Conservation (phyloP, 169 alveolate species). For the Fabrea salina region DNA sequence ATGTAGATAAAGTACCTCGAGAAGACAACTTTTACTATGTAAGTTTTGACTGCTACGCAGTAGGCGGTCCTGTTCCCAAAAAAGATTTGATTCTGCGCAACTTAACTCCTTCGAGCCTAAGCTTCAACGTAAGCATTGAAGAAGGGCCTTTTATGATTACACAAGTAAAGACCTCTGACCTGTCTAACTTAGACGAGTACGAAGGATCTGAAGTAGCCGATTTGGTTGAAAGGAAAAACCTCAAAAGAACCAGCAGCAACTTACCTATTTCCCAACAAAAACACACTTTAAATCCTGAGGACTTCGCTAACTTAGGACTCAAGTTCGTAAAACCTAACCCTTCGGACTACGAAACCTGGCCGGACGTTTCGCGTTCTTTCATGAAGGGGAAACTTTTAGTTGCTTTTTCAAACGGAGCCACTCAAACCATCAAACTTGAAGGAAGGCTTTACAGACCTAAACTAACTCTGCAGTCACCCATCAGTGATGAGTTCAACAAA, state of each 20-base stretch:
- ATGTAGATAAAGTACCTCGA: constrained; percentile 19
- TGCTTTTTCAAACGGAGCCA: background rate
- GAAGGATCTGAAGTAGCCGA: constrained; percentile 28
- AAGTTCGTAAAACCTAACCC: constrained; percentile 16
- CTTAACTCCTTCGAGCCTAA: background rate
- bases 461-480: background rate
- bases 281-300: constrained; percentile 18
- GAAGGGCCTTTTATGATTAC: constrained; percentile 27
- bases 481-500: constrained; percentile 10
- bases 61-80: background rate
- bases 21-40: constrained; percentile 1
- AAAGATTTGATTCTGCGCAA: background rate
- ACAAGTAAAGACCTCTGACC: background rate
- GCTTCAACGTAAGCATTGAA: background rate
- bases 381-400: background rate
- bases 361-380: background rate
- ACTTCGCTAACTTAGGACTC: background rate
- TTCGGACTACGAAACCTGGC: constrained; percentile 23
- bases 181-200: background rate
- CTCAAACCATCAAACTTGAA: background rate
- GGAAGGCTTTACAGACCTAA: constrained; percentile 31
- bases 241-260: constrained; percentile 1
- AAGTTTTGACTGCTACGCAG: constrained; percentile 28
- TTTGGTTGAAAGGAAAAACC: constrained; percentile 11
- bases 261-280: background rate